Conservation (phyloP, 768 basidiomycete genomes). For the Mycena alexandri region DNA sequence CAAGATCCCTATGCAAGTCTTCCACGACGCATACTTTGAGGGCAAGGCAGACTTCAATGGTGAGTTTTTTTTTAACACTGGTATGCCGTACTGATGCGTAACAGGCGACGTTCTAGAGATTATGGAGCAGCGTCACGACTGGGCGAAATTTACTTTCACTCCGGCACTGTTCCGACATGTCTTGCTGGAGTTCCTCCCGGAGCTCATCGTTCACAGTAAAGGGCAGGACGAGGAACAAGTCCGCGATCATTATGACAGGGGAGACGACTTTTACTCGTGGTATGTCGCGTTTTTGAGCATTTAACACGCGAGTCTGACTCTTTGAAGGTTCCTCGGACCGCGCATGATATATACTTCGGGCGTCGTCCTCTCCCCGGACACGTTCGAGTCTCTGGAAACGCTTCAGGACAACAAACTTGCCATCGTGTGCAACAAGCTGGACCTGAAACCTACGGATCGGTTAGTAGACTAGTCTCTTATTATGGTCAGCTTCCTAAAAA, state of each 20-base stretch:
- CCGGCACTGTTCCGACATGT: constrained; percentile 95
- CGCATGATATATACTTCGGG: constrained; percentile 99
- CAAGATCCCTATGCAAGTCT: constrained; percentile 98
- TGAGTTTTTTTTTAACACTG: constrained; percentile 48
- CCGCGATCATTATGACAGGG: constrained; percentile 95
- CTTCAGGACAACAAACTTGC: constrained; percentile 99
- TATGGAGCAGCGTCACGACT: constrained; percentile 95
- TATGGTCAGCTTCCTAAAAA: constrained; percentile 4
- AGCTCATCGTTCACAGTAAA: constrained; percentile 92
- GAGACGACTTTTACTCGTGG: constrained; percentile 97
- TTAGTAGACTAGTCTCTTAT: constrained; percentile 34
- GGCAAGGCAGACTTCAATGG: constrained; percentile 97
- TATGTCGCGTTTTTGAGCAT: constrained; percentile 39
- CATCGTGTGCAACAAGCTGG: constrained; percentile 94
- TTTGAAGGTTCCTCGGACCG: constrained; percentile 87
- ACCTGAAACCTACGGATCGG: constrained; percentile 86
- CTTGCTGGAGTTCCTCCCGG: constrained; percentile 86
- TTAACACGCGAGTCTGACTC: neutral
- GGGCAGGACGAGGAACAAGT: constrained; percentile 96
- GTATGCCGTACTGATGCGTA: constrained; percentile 10
- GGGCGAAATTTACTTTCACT: constrained; percentile 93
- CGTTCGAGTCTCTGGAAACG: constrained; percentile 88
- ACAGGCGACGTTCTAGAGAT: constrained; percentile 95
- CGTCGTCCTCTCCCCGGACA: constrained; percentile 77
- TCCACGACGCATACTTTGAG: constrained; percentile 98